These are phyloP conservation scores for Rutstroemia sp. DNA, from an alignment of 2,329 filamentous ascomycete genomes.

Conservation along the genomic window DNA sequence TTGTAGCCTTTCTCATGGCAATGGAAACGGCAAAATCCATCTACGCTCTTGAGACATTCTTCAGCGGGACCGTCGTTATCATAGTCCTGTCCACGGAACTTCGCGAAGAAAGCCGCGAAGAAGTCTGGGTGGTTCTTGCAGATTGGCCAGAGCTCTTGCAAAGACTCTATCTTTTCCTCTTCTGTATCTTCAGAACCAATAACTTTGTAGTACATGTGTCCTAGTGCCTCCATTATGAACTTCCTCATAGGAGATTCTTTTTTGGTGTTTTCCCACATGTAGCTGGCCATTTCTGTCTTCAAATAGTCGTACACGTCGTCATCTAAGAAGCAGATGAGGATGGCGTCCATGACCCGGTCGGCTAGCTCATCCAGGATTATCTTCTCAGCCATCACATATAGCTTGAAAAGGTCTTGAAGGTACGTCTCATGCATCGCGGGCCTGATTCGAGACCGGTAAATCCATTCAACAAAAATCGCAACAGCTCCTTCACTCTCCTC, in stretches of 20 bases:
- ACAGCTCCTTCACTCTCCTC: neutral
- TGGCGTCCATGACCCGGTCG: slow-evolving; percentile 6
- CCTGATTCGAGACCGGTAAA: neutral
- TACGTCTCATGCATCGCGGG: neutral
- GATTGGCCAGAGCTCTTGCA: neutral
- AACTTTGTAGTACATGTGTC: neutral
- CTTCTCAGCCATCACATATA: slow-evolving; percentile 11
- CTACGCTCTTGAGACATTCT: neutral
- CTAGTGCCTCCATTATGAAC: neutral
- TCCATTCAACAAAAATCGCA: slow-evolving; percentile 6
- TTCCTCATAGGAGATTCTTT: neutral
- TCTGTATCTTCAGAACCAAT: too few relatives aligned
- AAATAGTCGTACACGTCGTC: neutral
- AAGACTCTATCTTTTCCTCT: neutral
- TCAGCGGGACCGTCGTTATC: neutral
- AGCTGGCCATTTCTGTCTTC: neutral
- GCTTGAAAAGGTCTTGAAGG: slow-evolving; percentile 3
- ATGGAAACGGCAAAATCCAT: neutral
- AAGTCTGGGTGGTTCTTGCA: neutral
- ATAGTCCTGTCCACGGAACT: neutral
- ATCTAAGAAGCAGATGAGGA: neutral
- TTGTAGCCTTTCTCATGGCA: neutral
- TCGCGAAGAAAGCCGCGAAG: neutral
- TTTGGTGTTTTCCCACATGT: neutral
- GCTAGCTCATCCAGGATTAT: neutral